Conservation (phyloP, 1,284 basidiomycete species). For the Ceratobasidium papillatum region DNA sequence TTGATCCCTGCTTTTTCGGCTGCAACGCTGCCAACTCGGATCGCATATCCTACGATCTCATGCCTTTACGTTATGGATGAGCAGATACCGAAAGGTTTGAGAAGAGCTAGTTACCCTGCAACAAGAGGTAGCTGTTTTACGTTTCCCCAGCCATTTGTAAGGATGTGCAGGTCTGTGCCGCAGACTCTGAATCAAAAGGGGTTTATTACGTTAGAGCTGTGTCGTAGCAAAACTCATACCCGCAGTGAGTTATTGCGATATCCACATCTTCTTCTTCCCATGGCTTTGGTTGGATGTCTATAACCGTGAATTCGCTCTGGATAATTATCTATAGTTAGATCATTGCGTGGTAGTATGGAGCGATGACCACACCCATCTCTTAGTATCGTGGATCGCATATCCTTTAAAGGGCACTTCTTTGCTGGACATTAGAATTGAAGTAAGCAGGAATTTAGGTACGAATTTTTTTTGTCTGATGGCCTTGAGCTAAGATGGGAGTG, state of each 20-base stretch:
- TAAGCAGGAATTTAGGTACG: neutral
- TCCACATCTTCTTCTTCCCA: conserved; percentile 54
- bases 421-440: neutral
- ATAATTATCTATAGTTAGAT: neutral
- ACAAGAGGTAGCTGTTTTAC: conserved; percentile 55
- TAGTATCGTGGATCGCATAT: conserved; percentile 36
- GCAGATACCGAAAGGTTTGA: neutral
- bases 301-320: conserved; percentile 57
- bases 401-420: conserved; percentile 37
- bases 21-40: conserved; percentile 59
- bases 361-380: conserved; percentile 39
- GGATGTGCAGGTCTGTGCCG: conserved; percentile 64
- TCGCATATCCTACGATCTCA: conserved; percentile 69
- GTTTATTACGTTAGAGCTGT: too few relatives aligned
- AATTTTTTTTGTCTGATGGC: neutral
- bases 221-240: conserved; percentile 40
- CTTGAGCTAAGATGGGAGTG: too few relatives aligned
- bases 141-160: conserved; percentile 61
- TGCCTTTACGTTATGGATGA: conserved; percentile 53
- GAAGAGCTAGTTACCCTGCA: conserved; percentile 49
- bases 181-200: conserved; percentile 51
- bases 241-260: conserved; percentile 55
- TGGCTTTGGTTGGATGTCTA: conserved; percentile 53
- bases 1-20: conserved; percentile 54
- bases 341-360: neutral